Evolutionary conservation across 139 green algal genomes (phyloP), one percentile per base, ranked within the genome.

Genomic region (Choricystis sp.): DNA sequence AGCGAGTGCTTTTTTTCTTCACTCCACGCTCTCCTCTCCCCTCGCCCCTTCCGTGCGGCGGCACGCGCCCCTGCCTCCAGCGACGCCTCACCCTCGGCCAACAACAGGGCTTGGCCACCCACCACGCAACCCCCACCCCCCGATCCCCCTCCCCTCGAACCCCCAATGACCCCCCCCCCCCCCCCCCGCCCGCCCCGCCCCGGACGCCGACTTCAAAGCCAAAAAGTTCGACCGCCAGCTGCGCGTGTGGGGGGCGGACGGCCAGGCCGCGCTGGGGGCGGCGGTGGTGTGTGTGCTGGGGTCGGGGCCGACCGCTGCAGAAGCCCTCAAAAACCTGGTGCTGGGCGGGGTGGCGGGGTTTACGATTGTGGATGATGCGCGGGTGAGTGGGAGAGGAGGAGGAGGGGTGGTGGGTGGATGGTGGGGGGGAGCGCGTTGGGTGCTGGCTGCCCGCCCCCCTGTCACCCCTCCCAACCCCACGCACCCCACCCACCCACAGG

Each of bases 261-360:
- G 89, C 2, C 49, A 70, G 56, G 72, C 73, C 5, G 69, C 72
- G 1, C 65, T 96, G 14, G 88, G 94, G 59, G 55, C 49, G 26
- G 79, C 85, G 16, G 55, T 60, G 2, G 66, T 91, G 29, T 89
- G 76, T 57, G 69, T 96, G 52, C 75, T 96, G 0, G 83, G 85
- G 22, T 61, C 63, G 40, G 72, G 79, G 19, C 69, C 83, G 4
- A 90, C 85, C 0, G 90, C 89, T 23, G 81, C 81, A 1, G 93
- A 98, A 68, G 82, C 89, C 1, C 75, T 98, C 9, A 98, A 98
- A 66, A 98, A 98, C 68, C 72, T 98, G 22, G 92, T 98, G 0
- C 79, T 98, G 28, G 90, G 91, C 0, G 92, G 92, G 67, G 97
- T 98, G 19, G 76, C 74, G 3, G 80, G 81, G 1, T 98, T 98